Conservation (phyloP, 129 eudicot species). For the Calendula officinalis region DNA sequence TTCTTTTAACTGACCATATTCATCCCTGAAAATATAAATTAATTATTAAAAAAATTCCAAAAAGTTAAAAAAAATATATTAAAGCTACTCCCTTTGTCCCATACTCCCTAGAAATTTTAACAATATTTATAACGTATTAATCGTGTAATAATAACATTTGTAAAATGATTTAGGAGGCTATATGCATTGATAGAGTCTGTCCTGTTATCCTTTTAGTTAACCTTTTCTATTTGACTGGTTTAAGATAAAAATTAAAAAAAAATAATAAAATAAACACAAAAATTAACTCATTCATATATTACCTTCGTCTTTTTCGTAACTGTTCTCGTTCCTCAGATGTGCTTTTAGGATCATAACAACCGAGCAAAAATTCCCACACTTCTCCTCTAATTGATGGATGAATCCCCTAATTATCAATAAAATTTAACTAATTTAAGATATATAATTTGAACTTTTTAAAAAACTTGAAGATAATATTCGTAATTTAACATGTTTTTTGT, state of each 20-base stretch:
- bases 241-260: background rate
- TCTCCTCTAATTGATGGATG: slow-evolving; percentile 97
- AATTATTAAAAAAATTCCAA: background rate
- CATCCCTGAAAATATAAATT: slow-evolving; percentile 43
- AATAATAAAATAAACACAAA: background rate
- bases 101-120: too few relatives aligned
- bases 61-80: background rate
- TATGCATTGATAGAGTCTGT: background rate
- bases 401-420: slow-evolving; percentile 57
- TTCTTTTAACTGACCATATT: slow-evolving; percentile 70
- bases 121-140: too few relatives aligned
- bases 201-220: background rate
- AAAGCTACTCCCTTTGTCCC: too few relatives aligned
- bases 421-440: background rate
- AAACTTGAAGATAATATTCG: too few relatives aligned
- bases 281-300: slow-evolving; percentile 8
- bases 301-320: slow-evolving; percentile 80
- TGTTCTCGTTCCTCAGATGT: slow-evolving; percentile 80
- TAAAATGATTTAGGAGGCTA: background rate
- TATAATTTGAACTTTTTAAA: background rate
- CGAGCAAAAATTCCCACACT: slow-evolving; percentile 96
- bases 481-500: too few relatives aligned
- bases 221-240: background rate
- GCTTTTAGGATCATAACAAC: slow-evolving; percentile 88
- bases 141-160: background rate